Conservation (phyloP, 192 early-diverging fungal genomes). For the Podila minutissima region DNA sequence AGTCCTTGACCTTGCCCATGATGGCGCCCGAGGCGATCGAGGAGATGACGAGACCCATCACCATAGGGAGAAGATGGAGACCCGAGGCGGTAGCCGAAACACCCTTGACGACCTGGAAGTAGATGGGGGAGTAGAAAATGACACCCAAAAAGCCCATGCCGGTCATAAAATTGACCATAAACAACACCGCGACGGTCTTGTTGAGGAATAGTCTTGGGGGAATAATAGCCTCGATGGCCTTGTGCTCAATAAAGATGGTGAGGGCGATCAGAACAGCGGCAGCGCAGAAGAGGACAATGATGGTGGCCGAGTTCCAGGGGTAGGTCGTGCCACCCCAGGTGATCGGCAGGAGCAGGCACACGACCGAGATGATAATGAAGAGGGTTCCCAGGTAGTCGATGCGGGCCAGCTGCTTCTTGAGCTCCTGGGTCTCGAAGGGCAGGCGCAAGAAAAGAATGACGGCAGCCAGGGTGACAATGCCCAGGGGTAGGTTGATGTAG, state of each 20-base stretch:
- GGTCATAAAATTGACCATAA: slow-evolving; percentile 70
- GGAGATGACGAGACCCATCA: slow-evolving; percentile 75
- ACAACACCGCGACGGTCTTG: slow-evolving; percentile 67
- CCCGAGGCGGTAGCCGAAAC: slow-evolving; percentile 80
- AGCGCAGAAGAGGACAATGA: slow-evolving; percentile 66
- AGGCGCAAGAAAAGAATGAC: slow-evolving; percentile 68
- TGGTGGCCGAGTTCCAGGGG: slow-evolving; percentile 71
- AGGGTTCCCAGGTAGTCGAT: slow-evolving; percentile 76
- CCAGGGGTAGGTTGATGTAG: slow-evolving; percentile 89
- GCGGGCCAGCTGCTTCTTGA: slow-evolving; percentile 66
- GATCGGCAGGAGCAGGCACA: slow-evolving; percentile 75
- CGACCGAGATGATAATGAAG: slow-evolving; percentile 57
- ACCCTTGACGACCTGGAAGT: slow-evolving; percentile 85
- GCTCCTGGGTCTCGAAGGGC: slow-evolving; percentile 61
- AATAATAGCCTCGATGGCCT: slow-evolving; percentile 82
- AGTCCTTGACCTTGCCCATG: slow-evolving; percentile 64
- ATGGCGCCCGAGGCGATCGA: slow-evolving; percentile 72
- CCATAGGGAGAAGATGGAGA: slow-evolving; percentile 76
- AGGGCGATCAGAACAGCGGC: slow-evolving; percentile 57
- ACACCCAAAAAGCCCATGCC: slow-evolving; percentile 69
- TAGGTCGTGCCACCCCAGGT: slow-evolving; percentile 78
- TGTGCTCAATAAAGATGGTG: slow-evolving; percentile 68
- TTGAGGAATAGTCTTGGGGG: slow-evolving; percentile 69
- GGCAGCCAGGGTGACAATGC: slow-evolving; percentile 67
- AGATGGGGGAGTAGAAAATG: slow-evolving; percentile 83